Conservation (phyloP, 1,284 basidiomycete genomes). For the Coniophora puteana region DNA sequence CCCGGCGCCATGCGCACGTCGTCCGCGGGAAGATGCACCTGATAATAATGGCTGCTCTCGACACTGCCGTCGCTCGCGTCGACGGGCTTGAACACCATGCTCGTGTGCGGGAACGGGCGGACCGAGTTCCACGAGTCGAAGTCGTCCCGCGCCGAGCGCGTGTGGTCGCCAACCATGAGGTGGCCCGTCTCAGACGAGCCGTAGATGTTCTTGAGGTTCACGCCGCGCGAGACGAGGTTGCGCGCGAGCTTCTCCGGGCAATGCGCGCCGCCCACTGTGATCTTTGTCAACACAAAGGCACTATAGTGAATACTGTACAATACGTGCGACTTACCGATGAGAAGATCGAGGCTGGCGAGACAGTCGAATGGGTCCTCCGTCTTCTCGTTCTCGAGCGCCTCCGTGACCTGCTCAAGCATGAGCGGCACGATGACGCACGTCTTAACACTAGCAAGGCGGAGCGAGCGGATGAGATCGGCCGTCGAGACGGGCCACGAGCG, state of each 20-base stretch:
- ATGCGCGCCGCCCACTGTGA: slow-evolving; percentile 12
- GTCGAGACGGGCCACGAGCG: slow-evolving; percentile 13
- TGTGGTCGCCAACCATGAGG: slow-evolving; percentile 13
- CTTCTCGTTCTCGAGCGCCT: slow-evolving; percentile 5
- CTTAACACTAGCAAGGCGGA: slow-evolving; percentile 5
- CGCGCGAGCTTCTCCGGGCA: slow-evolving; percentile 11
- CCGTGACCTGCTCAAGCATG: slow-evolving; percentile 9
- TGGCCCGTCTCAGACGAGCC: slow-evolving; percentile 12
- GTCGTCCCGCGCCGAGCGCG: slow-evolving; percentile 5
- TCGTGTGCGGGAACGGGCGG: slow-evolving; percentile 12
- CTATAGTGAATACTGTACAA: neutral
- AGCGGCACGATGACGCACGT: slow-evolving; percentile 13
- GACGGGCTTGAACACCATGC: slow-evolving; percentile 12
- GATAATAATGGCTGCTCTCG: slow-evolving; percentile 5
- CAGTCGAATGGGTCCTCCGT: slow-evolving; percentile 1
- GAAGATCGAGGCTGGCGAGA: slow-evolving; percentile 4
- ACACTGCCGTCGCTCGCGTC: neutral
- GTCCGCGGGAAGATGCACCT: slow-evolving; percentile 8
- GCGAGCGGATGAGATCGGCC: slow-evolving; percentile 9
- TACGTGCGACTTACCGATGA: slow-evolving; percentile 10
- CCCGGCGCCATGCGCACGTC: too few species aligned
- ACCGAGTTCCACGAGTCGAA: slow-evolving; percentile 10
- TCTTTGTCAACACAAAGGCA: neutral
- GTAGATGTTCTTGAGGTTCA: slow-evolving; percentile 13
- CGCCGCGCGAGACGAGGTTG: slow-evolving; percentile 7